Conservation (phyloP, 148 eudicot species). For the Limonium bicolor region DNA sequence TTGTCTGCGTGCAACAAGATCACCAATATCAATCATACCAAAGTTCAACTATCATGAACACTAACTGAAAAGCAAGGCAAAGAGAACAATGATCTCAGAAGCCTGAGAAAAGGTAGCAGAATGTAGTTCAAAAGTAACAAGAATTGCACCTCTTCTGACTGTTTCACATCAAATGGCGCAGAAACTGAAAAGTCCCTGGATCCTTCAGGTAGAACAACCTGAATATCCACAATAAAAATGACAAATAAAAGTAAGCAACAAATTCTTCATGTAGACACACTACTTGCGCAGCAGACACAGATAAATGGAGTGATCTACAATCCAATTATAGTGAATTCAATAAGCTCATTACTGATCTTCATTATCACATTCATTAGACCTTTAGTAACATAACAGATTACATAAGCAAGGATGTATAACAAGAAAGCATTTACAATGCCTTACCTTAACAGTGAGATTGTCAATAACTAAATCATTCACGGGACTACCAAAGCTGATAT, state of each 20-base stretch:
- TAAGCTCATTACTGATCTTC: no score
- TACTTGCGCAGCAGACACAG: no score
- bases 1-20: constrained; percentile 33
- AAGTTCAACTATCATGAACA: neutral
- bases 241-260: no score
- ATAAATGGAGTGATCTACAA: no score
- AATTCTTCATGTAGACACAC: no score
- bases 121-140: neutral
- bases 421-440: neutral
- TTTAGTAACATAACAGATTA: neutral
- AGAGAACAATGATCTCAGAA: neutral
- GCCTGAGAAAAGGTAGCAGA: neutral
- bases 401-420: neutral
- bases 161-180: constrained; percentile 65
- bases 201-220: constrained; percentile 97
- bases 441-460: constrained; percentile 81
- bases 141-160: constrained; percentile 48
- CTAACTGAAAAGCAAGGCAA: neutral
- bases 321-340: no score
- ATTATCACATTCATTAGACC: no score
- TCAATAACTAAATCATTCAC: constrained; percentile 58
- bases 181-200: constrained; percentile 69
- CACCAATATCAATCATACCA: neutral
- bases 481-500: constrained; percentile 72
- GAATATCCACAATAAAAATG: no score